Base-by-base conservation (phyloP, 805 yeast genomes). In the Debaryomyces maramus region DNA sequence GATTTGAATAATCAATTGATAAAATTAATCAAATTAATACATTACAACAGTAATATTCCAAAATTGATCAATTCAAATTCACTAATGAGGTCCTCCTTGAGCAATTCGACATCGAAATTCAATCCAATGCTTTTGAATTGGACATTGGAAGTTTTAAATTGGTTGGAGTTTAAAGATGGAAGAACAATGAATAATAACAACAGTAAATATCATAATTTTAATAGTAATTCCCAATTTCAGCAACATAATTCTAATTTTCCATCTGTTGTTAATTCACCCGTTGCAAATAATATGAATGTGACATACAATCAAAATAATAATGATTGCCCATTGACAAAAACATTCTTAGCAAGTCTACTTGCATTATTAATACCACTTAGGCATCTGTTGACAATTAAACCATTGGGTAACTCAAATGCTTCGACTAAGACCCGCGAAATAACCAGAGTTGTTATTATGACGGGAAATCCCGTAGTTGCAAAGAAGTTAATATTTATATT, bases 401-500 rank as follows among this genome's bases (percentile, higher is more conserved):
- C 78, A 1, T 47, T 53, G 26, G 43, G 16, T 32, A 48, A 45
- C 29, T 48, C 56, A 17, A 57, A 56, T 24, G 57, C 49, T 20
- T 48, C 47, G 11, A 40, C 50, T 3, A 32, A 50, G 10, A 35
- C 47, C 2, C 54, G 54, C 22, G 72, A 66, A 30, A 55, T 69
- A n/a, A 64, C 75, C 6, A 63, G 83, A 32, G 65, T 80, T 1
- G 78, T 78, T 1, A 65, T 80, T 3, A 70, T 78, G 74, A 78
- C 85, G 0, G 75, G 80, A 11, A 80, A 80, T 50, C 77, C 80
- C 24, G 73, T 73, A 6, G 81, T 80, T 7, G 82, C 84, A 1
- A 80, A 79, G 48, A 78, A 78, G 51, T 58, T 80, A 39, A 62
- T 79, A 0, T 79, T 77, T 40, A 73, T 80, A 6, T 45, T 80